Percentiles rank a stretch among this genome's conserved stretches.
These are phyloP conservation scores for Oemleria cerasiformis DNA, from an alignment of 306 rosid species.

Conservation along the genomic window DNA sequence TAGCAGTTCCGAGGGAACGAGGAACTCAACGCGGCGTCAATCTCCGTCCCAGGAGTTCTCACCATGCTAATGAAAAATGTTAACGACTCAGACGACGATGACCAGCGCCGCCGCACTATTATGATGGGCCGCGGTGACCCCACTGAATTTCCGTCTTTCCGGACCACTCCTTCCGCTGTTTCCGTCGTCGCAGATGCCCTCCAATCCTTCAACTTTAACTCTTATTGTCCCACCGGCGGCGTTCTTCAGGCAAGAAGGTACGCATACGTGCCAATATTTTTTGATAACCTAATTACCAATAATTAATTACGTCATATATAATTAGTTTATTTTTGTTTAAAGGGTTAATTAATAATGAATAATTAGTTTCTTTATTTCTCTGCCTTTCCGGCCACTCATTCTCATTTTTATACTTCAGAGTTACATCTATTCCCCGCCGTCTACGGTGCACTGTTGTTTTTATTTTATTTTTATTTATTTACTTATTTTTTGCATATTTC, in stretches of 20 bases:
- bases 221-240: slow-evolving; percentile 47
- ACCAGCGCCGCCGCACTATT: slow-evolving; percentile 29
- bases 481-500: too few relatives aligned
- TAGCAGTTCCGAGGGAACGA: slow-evolving; percentile 53
- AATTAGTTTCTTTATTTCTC: too few relatives aligned
- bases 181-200: slow-evolving; percentile 32
- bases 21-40: slow-evolving; percentile 30
- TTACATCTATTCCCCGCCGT: too few relatives aligned
- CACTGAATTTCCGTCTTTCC: slow-evolving; percentile 29
- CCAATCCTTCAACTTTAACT: slow-evolving; percentile 44
- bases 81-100: slow-evolving; percentile 13
- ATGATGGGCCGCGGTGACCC: slow-evolving; percentile 54
- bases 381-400: too few relatives aligned
- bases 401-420: too few relatives aligned
- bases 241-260: slow-evolving; percentile 43
- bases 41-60: slow-evolving; percentile 43
- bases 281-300: too few relatives aligned
- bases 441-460: too few relatives aligned
- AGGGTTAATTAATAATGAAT: too few relatives aligned
- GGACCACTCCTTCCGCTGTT: slow-evolving; percentile 30
- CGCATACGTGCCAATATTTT: too few relatives aligned
- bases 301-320: too few relatives aligned
- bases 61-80: slow-evolving; percentile 25
- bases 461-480: too few relatives aligned
- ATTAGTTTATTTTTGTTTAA: too few relatives aligned